Conservation (phyloP, 2,329 filamentous ascomycete species). For the Xylaria sp. region DNA sequence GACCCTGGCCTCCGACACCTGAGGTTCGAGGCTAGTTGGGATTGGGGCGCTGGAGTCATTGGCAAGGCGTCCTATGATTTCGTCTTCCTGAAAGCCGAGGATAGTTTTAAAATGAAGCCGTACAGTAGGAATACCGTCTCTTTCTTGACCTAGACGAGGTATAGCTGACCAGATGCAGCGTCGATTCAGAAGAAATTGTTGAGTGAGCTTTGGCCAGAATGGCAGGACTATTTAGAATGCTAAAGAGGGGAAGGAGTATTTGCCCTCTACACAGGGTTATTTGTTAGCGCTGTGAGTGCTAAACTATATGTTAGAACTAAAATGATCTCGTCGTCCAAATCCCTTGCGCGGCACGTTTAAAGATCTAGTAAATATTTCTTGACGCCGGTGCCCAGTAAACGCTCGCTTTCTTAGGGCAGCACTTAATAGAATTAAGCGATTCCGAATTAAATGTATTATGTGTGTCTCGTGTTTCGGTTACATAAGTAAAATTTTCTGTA, state of each 20-base stretch:
- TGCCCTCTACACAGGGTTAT: no score
- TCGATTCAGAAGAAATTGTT: neutral
- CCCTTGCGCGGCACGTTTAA: no score
- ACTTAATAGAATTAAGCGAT: no score
- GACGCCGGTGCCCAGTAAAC: no score
- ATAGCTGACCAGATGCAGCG: neutral
- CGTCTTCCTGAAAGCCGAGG: neutral
- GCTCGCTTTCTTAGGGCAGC: no score
- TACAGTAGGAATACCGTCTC: neutral
- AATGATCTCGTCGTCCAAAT: no score
- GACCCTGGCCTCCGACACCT: neutral
- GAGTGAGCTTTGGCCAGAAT: constrained; percentile 2
- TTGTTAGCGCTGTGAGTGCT: no score
- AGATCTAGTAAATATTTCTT: no score
- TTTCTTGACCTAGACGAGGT: neutral
- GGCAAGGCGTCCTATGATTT: constrained; percentile 1
- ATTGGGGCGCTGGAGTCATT: neutral
- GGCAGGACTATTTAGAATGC: neutral
- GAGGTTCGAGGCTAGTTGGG: constrained; percentile 6
- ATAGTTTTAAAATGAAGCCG: neutral
- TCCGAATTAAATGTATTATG: no score
- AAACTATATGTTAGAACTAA: no score
- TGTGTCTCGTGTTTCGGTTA: no score
- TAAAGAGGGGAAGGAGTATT: neutral
- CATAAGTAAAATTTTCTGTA: no score